Percentiles rank a stretch among this genome's conserved stretches.
Conservation (phyloP, 192 early-diverging fungal genomes). For the Podila minutissima region DNA sequence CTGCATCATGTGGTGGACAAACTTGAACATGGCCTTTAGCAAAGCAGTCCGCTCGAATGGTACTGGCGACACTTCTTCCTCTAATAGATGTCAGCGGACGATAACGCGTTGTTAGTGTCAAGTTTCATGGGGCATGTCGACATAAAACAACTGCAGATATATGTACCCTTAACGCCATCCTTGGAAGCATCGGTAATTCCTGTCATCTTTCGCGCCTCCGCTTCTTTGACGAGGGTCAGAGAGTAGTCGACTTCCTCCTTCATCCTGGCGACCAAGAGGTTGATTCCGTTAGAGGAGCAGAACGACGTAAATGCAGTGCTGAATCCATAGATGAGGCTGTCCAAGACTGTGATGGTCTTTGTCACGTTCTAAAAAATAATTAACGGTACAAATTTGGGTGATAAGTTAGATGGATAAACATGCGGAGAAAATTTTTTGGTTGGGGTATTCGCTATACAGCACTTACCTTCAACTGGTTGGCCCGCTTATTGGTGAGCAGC, state of each 20-base stretch:
- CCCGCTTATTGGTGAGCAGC: conserved; percentile 72
- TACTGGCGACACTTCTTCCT: conserved; percentile 47
- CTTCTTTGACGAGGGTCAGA: conserved; percentile 35
- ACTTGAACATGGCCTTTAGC: conserved; percentile 90
- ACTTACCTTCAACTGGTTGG: conserved; percentile 68
- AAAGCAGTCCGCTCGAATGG: conserved; percentile 79
- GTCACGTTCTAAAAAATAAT: conserved; percentile 60
- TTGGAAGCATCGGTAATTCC: conserved; percentile 36
- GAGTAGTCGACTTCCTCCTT: conserved; percentile 72
- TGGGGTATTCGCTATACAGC: no score
- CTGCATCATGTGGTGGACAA: conserved; percentile 94
- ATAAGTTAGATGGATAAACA: neutral
- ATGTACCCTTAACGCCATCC: conserved; percentile 6
- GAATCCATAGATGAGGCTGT: conserved; percentile 84
- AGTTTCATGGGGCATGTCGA: neutral
- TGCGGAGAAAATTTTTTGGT: neutral
- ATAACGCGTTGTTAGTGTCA: neutral
- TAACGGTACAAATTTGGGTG: neutral
- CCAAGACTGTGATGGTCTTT: conserved; percentile 82
- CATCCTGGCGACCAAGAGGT: conserved; percentile 81
- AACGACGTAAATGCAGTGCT: conserved; percentile 82
- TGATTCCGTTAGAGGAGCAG: conserved; percentile 83
- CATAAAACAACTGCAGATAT: neutral
- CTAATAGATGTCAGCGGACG: conserved; percentile 30
- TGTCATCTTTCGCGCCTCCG: conserved; percentile 52